Base-by-base conservation (phyloP, 805 yeast species). In the Saturnispora bothae region DNA sequence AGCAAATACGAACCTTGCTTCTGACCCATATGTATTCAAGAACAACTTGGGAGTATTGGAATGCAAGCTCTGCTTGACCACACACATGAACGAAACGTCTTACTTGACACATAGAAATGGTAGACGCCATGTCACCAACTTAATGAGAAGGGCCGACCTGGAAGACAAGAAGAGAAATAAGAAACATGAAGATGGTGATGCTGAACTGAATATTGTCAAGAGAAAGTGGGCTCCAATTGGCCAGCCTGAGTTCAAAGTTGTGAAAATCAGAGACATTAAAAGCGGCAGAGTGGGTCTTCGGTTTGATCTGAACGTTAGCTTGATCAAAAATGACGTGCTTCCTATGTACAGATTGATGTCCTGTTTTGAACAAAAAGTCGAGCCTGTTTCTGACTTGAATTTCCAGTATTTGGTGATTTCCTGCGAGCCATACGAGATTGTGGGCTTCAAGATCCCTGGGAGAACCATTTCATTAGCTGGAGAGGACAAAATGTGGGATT, bases 341-440 rank as follows among this genome's bases (percentile, higher is more conserved):
- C 94, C 95, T 9, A 63, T 73, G 34, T 80, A 75, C 56, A 64
- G 95, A 38, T 59, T 89, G 31, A 80, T 88, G 83, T 74, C 84
- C 28, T 73, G 78, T 22, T 77, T 71, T 50, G 97, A 92, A 49
- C 76, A 78, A 38, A 54, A 62, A 6, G 60, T 65, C 4, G 73
- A 69, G 49, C 45, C 46, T 1, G 36, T n/a, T 5, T n/a, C 50
- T 49, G 73, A 73, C 36, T 62, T 68, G 23, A 61, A 64, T 8
- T 75, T 54, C 57, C 94, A 82, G 57, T 88, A 78, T 53, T 49
- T 92, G 45, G 76, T 88, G 9, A 60, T 88, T 0, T 77, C 86
- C n/a, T 92, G 80, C 3, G 95, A 85, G 54, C 96, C 96, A 2
- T 92, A 84, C 56, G 89, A 85, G 43, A 84, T 78, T 42, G 65